These are phyloP conservation scores for Trichosporon inkin DNA, from an alignment of 1,284 basidiomycete species.

Conservation along the genomic window DNA sequence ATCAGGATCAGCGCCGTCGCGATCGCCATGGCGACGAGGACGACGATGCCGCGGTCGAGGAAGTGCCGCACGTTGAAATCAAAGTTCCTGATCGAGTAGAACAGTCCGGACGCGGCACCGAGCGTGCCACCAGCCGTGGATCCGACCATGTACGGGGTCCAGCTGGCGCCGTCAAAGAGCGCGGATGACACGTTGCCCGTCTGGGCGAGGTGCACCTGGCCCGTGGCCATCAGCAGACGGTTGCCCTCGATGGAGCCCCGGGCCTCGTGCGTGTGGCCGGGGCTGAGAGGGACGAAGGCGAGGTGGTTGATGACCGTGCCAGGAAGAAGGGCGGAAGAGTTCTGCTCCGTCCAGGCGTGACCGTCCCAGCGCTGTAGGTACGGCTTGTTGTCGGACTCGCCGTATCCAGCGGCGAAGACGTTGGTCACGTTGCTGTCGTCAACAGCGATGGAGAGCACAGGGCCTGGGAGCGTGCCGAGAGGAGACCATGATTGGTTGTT, in stretches of 20 bases:
- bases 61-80: conserved; percentile 68
- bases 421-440: conserved; percentile 75
- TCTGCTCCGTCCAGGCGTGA: conserved; percentile 62
- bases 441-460: conserved; percentile 80
- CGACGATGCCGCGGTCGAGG: conserved; percentile 86
- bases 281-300: conserved; percentile 80
- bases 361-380: conserved; percentile 84
- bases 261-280: conserved; percentile 52
- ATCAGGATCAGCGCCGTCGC: conserved; percentile 91
- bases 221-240: conserved; percentile 86
- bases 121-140: conserved; percentile 63
- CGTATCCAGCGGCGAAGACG: conserved; percentile 85
- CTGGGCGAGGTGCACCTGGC: conserved; percentile 62
- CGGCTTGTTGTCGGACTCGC: conserved; percentile 58
- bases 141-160: conserved; percentile 79
- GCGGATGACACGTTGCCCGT: conserved; percentile 78
- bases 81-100: conserved; percentile 72
- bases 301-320: conserved; percentile 64
- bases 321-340: conserved; percentile 51
- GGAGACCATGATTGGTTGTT: conserved; percentile 67
- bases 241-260: conserved; percentile 68
- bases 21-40: conserved; percentile 95
- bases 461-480: conserved; percentile 69
- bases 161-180: conserved; percentile 77
- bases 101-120: conserved; percentile 72